phyloP scores from a whole-genome alignment of 106 monocot genomes.

The Phalaenopsis aphrodite region DNA sequence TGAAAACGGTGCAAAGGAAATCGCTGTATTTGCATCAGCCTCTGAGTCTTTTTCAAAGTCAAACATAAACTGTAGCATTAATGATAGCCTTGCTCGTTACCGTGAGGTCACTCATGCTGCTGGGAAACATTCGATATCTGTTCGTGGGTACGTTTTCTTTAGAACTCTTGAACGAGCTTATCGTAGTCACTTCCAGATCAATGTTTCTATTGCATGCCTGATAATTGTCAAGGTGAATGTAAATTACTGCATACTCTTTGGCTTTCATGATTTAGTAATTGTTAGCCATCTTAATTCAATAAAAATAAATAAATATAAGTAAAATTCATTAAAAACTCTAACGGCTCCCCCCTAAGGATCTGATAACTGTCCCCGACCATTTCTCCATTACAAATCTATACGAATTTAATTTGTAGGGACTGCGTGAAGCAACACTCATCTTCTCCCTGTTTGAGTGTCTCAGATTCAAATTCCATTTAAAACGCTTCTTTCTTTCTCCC shows the following conservation, averaged over 20 bases:
- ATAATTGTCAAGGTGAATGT: not conserved
- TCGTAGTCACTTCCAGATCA: not conserved
- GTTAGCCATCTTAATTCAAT: not conserved
- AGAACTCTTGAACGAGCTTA: not conserved
- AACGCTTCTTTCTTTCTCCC: no score
- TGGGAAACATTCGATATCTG: constrained; percentile 39
- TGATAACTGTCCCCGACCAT: no score
- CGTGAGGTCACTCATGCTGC: constrained; percentile 57
- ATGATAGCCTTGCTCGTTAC: constrained; percentile 78
- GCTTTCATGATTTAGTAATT: not conserved
- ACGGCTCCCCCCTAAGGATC: no score
- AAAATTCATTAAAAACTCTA: no score
- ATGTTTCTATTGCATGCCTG: not conserved
- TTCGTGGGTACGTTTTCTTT: constrained; percentile 70
- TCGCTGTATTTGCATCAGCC: constrained; percentile 90
- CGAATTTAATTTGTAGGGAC: no score
- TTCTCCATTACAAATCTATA: no score
- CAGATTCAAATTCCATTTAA: no score
- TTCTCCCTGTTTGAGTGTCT: no score
- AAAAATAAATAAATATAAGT: no score
- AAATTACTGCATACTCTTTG: not conserved
- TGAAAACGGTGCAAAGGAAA: constrained; percentile 87
- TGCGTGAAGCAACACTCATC: no score
- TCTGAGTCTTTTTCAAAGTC: constrained; percentile 82
- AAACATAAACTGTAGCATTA: constrained; percentile 81